Evolutionary conservation across 2,329 filamentous ascomycete genomes (phyloP).

Genomic region (Verticillium nubilum): DNA sequence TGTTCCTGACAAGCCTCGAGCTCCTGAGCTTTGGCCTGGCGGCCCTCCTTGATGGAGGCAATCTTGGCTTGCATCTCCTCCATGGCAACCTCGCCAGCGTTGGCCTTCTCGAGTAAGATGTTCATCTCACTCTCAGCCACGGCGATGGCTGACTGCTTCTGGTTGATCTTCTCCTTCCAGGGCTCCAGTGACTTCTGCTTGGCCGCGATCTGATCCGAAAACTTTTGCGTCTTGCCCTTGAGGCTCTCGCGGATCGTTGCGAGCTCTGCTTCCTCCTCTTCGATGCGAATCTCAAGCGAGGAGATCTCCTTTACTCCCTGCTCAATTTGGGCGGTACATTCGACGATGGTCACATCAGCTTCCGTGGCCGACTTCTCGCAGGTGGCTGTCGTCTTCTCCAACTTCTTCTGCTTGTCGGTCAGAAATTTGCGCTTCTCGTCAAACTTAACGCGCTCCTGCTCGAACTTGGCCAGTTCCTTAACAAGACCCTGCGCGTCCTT

Average conservation of each 20-base stretch:
- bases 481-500: constrained; percentile 72
- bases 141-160: constrained; percentile 89
- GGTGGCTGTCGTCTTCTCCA: constrained; percentile 79
- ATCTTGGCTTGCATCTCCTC: constrained; percentile 82
- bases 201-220: constrained; percentile 84
- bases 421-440: constrained; percentile 98
- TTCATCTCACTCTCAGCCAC: constrained; percentile 92
- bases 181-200: constrained; percentile 95
- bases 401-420: constrained; percentile 84
- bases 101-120: constrained; percentile 85
- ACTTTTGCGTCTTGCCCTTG: constrained; percentile 91
- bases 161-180: constrained; percentile 95
- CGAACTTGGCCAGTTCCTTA: constrained; percentile 87
- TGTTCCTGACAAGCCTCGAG: constrained; percentile 71
- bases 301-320: constrained; percentile 69
- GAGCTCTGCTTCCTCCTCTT: constrained; percentile 76
- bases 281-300: constrained; percentile 70
- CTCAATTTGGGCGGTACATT: constrained; percentile 73
- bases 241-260: constrained; percentile 76
- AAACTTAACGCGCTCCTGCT: constrained; percentile 95
- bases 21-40: constrained; percentile 64
- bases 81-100: constrained; percentile 77
- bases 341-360: constrained; percentile 70
- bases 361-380: constrained; percentile 71
- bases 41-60: constrained; percentile 63